These are phyloP conservation scores for Aspergillus diversus DNA, from an alignment of 495 filamentous ascomycete species.

Conservation along the genomic window DNA sequence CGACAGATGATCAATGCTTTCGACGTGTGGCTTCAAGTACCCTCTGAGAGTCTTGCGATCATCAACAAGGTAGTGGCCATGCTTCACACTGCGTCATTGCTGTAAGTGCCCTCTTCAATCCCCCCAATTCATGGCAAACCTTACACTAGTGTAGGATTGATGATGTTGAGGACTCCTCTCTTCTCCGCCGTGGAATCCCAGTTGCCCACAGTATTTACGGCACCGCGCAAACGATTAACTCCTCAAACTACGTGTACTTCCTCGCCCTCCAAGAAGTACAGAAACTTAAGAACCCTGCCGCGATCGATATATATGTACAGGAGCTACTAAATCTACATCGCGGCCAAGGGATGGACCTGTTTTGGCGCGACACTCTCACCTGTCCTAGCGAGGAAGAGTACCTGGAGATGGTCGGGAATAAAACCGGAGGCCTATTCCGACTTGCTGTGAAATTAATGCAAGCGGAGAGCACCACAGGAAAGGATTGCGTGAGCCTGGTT, in stretches of 20 bases:
- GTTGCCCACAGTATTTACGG: constrained; percentile 96
- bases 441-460: constrained; percentile 97
- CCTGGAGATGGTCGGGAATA: constrained; percentile 98
- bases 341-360: constrained; percentile 97
- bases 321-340: constrained; percentile 93
- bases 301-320: constrained; percentile 80
- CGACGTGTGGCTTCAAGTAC: constrained; percentile 87
- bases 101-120: constrained; percentile 47
- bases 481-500: constrained; percentile 80
- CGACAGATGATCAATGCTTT: constrained; percentile 86
- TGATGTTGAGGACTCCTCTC: constrained; percentile 84
- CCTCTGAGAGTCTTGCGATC: constrained; percentile 70
- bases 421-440: constrained; percentile 94
- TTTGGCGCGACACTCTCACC: constrained; percentile 92
- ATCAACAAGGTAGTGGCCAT: constrained; percentile 90
- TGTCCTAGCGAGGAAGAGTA: constrained; percentile 97
- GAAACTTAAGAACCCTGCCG: constrained; percentile 70
- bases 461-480: constrained; percentile 69
- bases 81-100: constrained; percentile 90
- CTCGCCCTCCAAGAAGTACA: constrained; percentile 79
- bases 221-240: constrained; percentile 94
- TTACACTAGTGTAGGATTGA: constrained; percentile 62
- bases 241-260: constrained; percentile 97
- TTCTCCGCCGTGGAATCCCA: constrained; percentile 83
- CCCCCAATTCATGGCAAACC: background rate